Base-by-base conservation (phyloP, 345 rosid genomes). In the Geranium brycei region DNA sequence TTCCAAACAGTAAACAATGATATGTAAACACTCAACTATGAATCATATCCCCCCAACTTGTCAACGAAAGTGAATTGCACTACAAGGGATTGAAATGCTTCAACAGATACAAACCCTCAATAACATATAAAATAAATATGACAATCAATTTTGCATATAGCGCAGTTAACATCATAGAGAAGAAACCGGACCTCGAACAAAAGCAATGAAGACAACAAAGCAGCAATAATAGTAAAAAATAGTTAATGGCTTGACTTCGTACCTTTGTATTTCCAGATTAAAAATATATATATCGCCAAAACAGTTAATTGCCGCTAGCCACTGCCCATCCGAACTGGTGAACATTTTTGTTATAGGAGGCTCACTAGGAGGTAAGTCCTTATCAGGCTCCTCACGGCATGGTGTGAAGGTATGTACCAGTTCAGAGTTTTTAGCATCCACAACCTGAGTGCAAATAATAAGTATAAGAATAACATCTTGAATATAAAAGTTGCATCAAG, bases 261-360 rank as follows among this genome's bases (percentile, higher is more conserved):
- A 92, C 98, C 98, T 89, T 64, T 76, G 88, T 59, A 80, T 84
- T 75, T 89, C 97, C 47, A 87, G 82, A 75, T 86, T 89, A 77
- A 84, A 92, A 61, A 89, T 59, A 62, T 89, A 87, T 19, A 87
- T 72, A 74, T 92, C 98, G 55, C 96, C 98, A 74, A 87, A 92
- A 79, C 98, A 92, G 69, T 89, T 92, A 64, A 85, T 58, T n/a
- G 98, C 97, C 30, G 97, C 91, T 65, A 92, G 76, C 96, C 98
- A 92, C 73, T 84, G 95, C 71, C 87, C 91, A 83, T 87, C 95
- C 64, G 80, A 75, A 75, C 98, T 92, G 13, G 91, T 76, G 67
- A 79, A 83, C 91, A 92, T 72, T 79, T 82, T 92, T 64, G 95
- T 92, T 69, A 92, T 86, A 6, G 97, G 95, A 65, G 90, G 90